Evolutionary conservation across 495 filamentous ascomycete species (phyloP).

Genomic region (Daldinia grandis): DNA sequence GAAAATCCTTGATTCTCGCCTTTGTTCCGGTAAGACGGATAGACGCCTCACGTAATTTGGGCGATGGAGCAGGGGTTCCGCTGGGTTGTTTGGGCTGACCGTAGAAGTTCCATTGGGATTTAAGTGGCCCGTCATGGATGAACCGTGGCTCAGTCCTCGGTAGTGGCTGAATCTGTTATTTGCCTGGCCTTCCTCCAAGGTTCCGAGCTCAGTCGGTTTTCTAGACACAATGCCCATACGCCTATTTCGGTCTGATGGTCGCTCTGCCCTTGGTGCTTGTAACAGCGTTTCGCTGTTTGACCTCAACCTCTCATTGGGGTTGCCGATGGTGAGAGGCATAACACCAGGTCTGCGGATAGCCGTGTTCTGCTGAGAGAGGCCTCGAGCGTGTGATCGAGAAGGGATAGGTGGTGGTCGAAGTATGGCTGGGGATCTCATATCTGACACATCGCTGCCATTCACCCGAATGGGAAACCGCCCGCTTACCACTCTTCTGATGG

Average conservation of each 20-base stretch:
- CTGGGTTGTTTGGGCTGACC: conserved; percentile 64
- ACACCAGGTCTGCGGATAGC: conserved; percentile 71
- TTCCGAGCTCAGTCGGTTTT: conserved; percentile 76
- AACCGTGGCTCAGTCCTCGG: conserved; percentile 82
- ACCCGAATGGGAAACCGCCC: conserved; percentile 87
- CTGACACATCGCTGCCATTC: conserved; percentile 64
- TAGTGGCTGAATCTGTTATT: conserved; percentile 80
- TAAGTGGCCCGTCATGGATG: conserved; percentile 68
- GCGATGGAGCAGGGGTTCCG: conserved; percentile 61
- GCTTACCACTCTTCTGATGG: conserved; percentile 74
- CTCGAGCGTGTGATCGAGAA: conserved; percentile 77
- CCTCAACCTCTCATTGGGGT: conserved; percentile 79
- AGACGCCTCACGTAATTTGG: conserved; percentile 75
- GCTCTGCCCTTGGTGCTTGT: conserved; percentile 56
- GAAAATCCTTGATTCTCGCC: conserved; percentile 64
- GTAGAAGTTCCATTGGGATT: conserved; percentile 45
- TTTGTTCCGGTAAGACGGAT: conserved; percentile 84
- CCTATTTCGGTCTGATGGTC: conserved; percentile 61
- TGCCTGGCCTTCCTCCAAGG: conserved; percentile 74
- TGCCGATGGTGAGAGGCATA: conserved; percentile 72
- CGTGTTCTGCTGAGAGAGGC: conserved; percentile 75
- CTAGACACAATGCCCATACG: conserved; percentile 88
- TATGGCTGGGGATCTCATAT: conserved; percentile 70
- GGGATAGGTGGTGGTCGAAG: conserved; percentile 76
- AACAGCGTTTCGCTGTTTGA: conserved; percentile 90